Evolutionary conservation across 2,329 filamentous ascomycete genomes (phyloP).

Genomic region (Dendryphion nanum): DNA sequence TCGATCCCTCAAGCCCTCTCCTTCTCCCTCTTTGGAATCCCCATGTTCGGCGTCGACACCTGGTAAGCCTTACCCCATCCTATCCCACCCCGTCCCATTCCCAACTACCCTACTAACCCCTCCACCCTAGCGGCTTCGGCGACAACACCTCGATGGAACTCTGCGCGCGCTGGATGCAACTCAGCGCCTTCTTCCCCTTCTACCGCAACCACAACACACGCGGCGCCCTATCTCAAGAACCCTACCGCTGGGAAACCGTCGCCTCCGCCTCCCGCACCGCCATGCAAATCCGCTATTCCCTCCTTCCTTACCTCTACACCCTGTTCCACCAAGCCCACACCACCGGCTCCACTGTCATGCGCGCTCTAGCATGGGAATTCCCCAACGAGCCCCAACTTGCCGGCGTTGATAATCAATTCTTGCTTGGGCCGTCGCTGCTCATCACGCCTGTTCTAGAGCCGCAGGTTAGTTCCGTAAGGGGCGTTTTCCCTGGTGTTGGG

Average conservation of each 20-base stretch:
- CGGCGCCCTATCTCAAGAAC: constrained; percentile 64
- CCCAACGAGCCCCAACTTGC: constrained; percentile 67
- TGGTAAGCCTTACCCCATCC: constrained; percentile 44
- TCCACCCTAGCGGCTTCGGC: constrained; percentile 59
- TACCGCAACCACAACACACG: constrained; percentile 74
- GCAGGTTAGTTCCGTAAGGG: constrained; percentile 60
- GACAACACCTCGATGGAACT: constrained; percentile 68
- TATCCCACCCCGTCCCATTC: constrained; percentile 55
- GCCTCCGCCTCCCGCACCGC: constrained; percentile 62
- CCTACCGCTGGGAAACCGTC: constrained; percentile 68
- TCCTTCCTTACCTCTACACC: constrained; percentile 76
- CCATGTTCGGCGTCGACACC: constrained; percentile 64
- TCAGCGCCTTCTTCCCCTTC: constrained; percentile 74
- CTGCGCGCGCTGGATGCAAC: constrained; percentile 72
- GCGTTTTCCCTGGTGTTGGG: constrained; percentile 67
- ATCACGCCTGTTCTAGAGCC: constrained; percentile 67
- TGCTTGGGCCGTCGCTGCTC: constrained; percentile 65
- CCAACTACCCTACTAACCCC: constrained; percentile 46
- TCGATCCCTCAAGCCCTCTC: constrained; percentile 75
- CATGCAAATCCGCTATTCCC: constrained; percentile 68
- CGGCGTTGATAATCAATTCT: constrained; percentile 67
- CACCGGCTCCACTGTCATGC: constrained; percentile 68
- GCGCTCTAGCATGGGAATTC: constrained; percentile 73
- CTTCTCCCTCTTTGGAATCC: constrained; percentile 72
- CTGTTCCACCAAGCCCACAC: constrained; percentile 66